These are phyloP conservation scores for Cryoendolithus antarcticus DNA, from an alignment of 2,329 filamentous ascomycete species.

Conservation along the genomic window DNA sequence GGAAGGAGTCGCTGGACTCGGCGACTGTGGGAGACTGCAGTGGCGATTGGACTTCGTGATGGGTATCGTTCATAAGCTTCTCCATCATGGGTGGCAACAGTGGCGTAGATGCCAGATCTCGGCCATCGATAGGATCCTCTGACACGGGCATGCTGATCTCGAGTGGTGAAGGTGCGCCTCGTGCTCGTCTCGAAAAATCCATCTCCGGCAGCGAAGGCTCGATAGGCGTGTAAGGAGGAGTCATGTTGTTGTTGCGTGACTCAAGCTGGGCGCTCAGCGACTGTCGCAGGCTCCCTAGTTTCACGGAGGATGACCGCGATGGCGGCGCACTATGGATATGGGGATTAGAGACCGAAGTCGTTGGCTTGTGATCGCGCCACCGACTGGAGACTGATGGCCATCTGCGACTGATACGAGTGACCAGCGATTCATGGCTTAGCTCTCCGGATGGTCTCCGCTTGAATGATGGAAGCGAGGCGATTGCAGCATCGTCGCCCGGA, in stretches of 20 bases:
- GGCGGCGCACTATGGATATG: conserved; percentile 22
- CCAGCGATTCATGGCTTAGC: conserved; percentile 10
- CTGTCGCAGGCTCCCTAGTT: conserved; percentile 65
- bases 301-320: conserved; percentile 51
- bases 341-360: conserved; percentile 12
- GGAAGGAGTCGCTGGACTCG: conserved; percentile 37
- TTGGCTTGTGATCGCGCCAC: conserved; percentile 38
- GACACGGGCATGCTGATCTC: conserved; percentile 20
- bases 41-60: conserved; percentile 47
- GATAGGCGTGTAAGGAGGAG: conserved; percentile 21
- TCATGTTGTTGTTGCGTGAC: conserved; percentile 23
- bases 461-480: conserved; percentile 33
- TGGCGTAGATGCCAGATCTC: conserved; percentile 65
- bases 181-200: conserved; percentile 4
- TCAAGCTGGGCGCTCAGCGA: conserved; percentile 39
- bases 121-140: conserved; percentile 37
- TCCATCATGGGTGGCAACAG: conserved; percentile 70
- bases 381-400: conserved; percentile 40
- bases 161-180: conserved; percentile 9
- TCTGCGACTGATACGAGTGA: conserved; percentile 10
- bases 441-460: conserved; percentile 43
- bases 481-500: conserved; percentile 40
- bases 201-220: neutral
- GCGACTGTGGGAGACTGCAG: conserved; percentile 73
- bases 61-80: conserved; percentile 20